Evolutionary conservation across 1,284 basidiomycete species (phyloP), one percentile per base, ranked within the genome.

Genomic region (Hortiboletus rubellus): DNA sequence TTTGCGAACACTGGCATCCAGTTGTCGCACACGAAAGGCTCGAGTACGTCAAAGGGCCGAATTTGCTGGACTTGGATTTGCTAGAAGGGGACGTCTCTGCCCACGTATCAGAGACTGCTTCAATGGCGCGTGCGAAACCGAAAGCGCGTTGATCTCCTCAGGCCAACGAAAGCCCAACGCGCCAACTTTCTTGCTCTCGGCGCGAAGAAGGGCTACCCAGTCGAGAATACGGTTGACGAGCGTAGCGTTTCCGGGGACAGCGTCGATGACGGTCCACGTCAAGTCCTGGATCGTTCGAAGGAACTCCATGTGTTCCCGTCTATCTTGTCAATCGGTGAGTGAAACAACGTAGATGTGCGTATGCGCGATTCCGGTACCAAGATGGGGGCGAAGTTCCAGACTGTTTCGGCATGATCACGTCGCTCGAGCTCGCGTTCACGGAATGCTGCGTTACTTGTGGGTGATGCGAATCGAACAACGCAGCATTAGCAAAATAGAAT

Each of bases 321-420:
- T 62, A 22, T 66, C 66, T 46, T 53, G 66, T 46, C 65, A 66
- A 42, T 52, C 46, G 30, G 43, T 38, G 30, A 67, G 66, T 9
- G 85, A 87, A 36, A 91, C 63, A 3, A 90, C 81, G 62, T 82
- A 84, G 51, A 84, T 77, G 71, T 41, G 78, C 59, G 54, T 65
- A 14, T 27, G 42, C 30, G 52, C 15, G 17, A 55, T 50, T 14
- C 61, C 61, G 37, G 66, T 58, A 17, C 66, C 69, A 1, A 69
- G 44, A 5, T 47, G 36, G 11, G 52, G 57, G 3, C 24, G 45
- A 14, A 3, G 11, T 8, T 43, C 27, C 11, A 33, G 33, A 9
- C 12, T 18, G 15, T 79, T 78, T 78, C 38, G 82, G 85, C 7
- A 37, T 27, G 27, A 48, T 41, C 4, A 7, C 2, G 18, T 58